Evolutionary conservation across 2,329 filamentous ascomycete species (phyloP).

Genomic region (Leptographium procerum): DNA sequence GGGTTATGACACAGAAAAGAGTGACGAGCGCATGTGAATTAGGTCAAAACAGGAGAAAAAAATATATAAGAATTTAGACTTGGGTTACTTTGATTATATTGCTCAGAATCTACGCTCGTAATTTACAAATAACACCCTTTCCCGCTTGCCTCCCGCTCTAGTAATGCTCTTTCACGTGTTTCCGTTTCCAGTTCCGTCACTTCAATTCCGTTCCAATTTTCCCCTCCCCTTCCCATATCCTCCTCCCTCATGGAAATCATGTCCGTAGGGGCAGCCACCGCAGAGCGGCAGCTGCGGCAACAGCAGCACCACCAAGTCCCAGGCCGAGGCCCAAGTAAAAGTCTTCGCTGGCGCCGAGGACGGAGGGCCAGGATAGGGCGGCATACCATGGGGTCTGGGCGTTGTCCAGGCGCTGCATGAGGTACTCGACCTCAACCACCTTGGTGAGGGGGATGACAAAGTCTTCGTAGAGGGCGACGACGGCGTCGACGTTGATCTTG

Average conservation of each 20-base stretch:
- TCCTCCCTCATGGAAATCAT: too few species aligned
- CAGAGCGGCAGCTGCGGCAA: neutral
- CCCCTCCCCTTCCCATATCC: too few species aligned
- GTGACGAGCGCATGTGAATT: too few species aligned
- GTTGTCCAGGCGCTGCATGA: slow-evolving; percentile 69
- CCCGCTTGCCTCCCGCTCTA: too few species aligned
- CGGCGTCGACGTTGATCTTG: slow-evolving; percentile 89
- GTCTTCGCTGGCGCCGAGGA: neutral
- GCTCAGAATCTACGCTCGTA: too few species aligned
- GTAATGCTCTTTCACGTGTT: too few species aligned
- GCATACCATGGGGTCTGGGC: slow-evolving; percentile 6
- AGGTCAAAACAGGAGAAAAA: too few species aligned
- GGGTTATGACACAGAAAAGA: neutral
- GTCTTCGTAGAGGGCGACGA: slow-evolving; percentile 81
- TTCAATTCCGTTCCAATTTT: neutral
- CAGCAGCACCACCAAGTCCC: neutral
- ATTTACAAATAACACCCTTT: too few species aligned
- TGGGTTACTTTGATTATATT: too few species aligned
- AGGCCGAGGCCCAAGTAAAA: slow-evolving; percentile 1
- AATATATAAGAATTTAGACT: too few species aligned
- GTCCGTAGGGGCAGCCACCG: slow-evolving; percentile 6
- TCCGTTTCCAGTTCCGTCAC: too few species aligned
- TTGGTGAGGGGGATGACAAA: slow-evolving; percentile 97
- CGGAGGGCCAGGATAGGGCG: neutral
- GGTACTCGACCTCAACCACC: slow-evolving; percentile 92